Evolutionary conservation across 2,329 filamentous ascomycete genomes (phyloP).

Genomic region (Parastagonospora avenae): DNA sequence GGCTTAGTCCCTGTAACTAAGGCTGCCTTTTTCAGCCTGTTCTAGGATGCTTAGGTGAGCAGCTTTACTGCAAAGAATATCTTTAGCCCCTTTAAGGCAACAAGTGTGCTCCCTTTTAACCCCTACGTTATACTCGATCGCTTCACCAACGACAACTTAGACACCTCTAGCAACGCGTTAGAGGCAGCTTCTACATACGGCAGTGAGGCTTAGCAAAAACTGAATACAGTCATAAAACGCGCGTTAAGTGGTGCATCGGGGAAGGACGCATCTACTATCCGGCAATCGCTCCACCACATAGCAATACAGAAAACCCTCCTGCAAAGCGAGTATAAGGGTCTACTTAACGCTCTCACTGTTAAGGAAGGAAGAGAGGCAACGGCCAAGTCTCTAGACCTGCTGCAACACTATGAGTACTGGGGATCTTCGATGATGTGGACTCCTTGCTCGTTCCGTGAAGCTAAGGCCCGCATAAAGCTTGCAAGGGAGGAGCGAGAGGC

Average conservation of each 20-base stretch:
- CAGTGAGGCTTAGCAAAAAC: slow-evolving; percentile 6
- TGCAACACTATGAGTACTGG: too few species aligned
- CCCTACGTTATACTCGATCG: background rate
- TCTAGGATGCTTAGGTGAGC: slow-evolving; percentile 7
- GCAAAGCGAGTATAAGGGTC: slow-evolving; percentile 1
- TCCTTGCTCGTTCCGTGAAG: too few species aligned
- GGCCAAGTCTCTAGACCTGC: slow-evolving; percentile 42
- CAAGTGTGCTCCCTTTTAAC: slow-evolving; percentile 7
- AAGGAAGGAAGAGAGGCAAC: slow-evolving; percentile 18
- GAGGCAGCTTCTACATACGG: slow-evolving; percentile 1
- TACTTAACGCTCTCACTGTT: background rate
- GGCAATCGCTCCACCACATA: slow-evolving; percentile 4
- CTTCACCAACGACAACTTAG: background rate
- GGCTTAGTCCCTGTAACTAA: slow-evolving; percentile 8
- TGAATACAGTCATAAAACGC: slow-evolving; percentile 4
- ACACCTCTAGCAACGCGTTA: background rate
- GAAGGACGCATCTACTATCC: slow-evolving; percentile 3
- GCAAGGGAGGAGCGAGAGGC: too few species aligned
- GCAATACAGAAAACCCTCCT: slow-evolving; percentile 8
- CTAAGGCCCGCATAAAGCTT: too few species aligned
- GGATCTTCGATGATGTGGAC: too few species aligned
- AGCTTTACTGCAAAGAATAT: slow-evolving; percentile 5
- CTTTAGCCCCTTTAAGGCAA: slow-evolving; percentile 5
- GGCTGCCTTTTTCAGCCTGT: slow-evolving; percentile 11
- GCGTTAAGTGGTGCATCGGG: background rate